Conservation (phyloP, 1,284 basidiomycete species). For the Pisolithus thermaeus region DNA sequence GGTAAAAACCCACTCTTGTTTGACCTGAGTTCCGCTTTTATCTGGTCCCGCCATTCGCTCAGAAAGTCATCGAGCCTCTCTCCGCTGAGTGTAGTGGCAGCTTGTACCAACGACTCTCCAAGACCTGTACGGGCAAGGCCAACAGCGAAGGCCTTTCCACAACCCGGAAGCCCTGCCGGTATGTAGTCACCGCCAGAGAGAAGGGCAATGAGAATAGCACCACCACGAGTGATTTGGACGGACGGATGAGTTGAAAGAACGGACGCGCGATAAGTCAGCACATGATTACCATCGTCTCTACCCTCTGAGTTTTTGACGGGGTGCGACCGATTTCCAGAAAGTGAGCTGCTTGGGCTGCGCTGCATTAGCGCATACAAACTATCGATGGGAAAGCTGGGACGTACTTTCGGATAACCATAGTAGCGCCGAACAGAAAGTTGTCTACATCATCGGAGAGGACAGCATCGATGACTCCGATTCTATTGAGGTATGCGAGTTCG, state of each 20-base stretch:
- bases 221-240: conserved; percentile 62
- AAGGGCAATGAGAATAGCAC: conserved; percentile 81
- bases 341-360: conserved; percentile 62
- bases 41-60: conserved; percentile 53
- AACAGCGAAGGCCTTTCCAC: conserved; percentile 57
- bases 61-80: conserved; percentile 51
- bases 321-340: conserved; percentile 63
- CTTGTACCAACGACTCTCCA: conserved; percentile 60
- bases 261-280: conserved; percentile 55
- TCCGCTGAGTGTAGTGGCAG: conserved; percentile 46
- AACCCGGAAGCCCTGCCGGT: conserved; percentile 57
- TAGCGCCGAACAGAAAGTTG: conserved; percentile 86
- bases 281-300: conserved; percentile 70
- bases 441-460: conserved; percentile 94
- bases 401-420: conserved; percentile 73
- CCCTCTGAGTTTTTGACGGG: conserved; percentile 58
- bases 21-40: conserved; percentile 66
- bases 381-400: conserved; percentile 12
- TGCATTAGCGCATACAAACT: conserved; percentile 5
- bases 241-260: conserved; percentile 49
- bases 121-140: conserved; percentile 70
- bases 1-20: conserved; percentile 60
- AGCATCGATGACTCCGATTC: conserved; percentile 79
- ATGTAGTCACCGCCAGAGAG: conserved; percentile 91
- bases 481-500: conserved; percentile 85